These are phyloP conservation scores for Marchantia polymorpha DNA, from an alignment of 225 moss, liverwort and hornwort genomes.

Conservation along the genomic window DNA sequence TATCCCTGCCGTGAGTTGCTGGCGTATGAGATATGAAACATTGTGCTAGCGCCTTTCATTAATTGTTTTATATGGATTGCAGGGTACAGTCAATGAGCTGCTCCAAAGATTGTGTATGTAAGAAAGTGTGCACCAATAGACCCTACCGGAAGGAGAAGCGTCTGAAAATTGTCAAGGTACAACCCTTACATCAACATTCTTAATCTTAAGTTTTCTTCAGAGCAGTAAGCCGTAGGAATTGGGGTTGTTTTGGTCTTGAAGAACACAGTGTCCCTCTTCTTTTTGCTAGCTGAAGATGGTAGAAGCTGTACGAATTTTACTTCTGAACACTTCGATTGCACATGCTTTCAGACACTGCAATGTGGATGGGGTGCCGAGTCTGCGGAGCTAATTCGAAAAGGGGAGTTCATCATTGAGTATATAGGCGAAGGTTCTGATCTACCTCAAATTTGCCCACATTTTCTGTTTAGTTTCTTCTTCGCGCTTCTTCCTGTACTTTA, in stretches of 20 bases:
- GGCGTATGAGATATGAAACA: too few species aligned
- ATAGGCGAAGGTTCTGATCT: constrained; percentile 68
- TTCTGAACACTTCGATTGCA: not conserved
- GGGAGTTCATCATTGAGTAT: constrained; percentile 79
- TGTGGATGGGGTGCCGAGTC: constrained; percentile 89
- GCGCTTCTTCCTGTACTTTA: not conserved
- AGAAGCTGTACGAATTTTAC: not conserved
- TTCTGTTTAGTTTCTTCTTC: not conserved
- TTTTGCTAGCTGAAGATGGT: not conserved
- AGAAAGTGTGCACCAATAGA: constrained; percentile 60
- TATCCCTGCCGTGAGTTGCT: too few species aligned
- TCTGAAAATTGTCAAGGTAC: constrained; percentile 67
- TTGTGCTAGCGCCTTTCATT: too few species aligned
- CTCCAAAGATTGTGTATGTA: constrained; percentile 77
- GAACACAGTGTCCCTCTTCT: not conserved
- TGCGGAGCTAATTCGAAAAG: constrained; percentile 57
- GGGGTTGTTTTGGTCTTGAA: not conserved
- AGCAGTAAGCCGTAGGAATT: too few species aligned
- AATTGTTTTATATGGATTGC: not conserved
- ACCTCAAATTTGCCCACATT: not conserved
- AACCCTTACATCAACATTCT: not conserved
- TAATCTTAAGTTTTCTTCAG: too few species aligned
- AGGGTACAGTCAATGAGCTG: constrained; percentile 78
- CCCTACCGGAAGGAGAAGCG: constrained; percentile 80
- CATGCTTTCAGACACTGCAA: constrained; percentile 50